phyloP scores from a whole-genome alignment of 257 asterid species.

The Leptodermis oblonga region DNA sequence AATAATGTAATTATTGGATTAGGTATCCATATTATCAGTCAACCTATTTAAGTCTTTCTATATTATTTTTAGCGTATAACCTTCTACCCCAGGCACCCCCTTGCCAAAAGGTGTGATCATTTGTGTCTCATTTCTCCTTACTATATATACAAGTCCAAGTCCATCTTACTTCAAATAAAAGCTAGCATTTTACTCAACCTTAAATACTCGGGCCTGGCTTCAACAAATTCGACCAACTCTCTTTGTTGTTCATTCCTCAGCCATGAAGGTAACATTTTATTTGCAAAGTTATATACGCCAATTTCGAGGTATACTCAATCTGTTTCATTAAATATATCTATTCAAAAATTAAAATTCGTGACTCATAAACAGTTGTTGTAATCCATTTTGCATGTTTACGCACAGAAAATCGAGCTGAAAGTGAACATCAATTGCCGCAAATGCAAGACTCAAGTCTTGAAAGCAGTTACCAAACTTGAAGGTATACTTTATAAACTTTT shows the following conservation, averaged over 20 bases:
- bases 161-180: no score
- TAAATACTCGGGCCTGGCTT: background rate
- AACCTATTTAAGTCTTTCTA: background rate
- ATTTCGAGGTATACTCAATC: no score
- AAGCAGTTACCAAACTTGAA: constrained; percentile 14
- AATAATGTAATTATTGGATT: no score
- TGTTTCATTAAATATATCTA: no score
- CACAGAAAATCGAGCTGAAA: constrained; percentile 16
- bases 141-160: no score
- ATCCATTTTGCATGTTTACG: background rate
- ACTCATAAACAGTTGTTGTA: background rate
- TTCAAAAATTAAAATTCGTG: no score
- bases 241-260: no score
- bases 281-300: no score
- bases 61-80: background rate
- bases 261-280: no score
- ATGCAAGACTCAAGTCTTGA: constrained; percentile 10
- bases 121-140: background rate
- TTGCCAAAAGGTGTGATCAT: no score
- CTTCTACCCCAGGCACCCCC: background rate
- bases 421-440: constrained; percentile 13
- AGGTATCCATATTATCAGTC: no score
- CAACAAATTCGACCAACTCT: no score
- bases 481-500: background rate
- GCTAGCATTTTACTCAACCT: background rate